A percentile compares a stretch with the other conserved stretches of the same genome.
Evolutionary conservation across 208 protist genomes (phyloP).

Genomic region (Acanthamoeba castellanii): DNA sequence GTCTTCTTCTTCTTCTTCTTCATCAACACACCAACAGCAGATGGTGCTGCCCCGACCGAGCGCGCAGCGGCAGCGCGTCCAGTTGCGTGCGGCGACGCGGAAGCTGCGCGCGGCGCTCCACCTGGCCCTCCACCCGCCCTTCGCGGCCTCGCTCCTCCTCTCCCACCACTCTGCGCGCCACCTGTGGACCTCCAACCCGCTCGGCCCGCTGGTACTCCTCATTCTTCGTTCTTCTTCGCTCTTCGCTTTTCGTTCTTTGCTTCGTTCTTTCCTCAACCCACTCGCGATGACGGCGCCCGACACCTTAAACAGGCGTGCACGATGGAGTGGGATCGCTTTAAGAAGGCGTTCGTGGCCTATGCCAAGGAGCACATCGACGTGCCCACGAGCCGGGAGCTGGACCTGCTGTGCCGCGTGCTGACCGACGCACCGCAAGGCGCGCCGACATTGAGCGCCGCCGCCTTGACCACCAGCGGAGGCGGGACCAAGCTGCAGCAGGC

Average conservation of each 20-base stretch:
- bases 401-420: neutral
- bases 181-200: neutral
- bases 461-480: too few species aligned
- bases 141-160: conserved; percentile 8
- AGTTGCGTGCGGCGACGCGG: neutral
- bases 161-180: neutral
- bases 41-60: neutral
- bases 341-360: conserved; percentile 29
- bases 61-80: neutral
- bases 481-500: neutral
- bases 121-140: neutral
- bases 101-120: neutral
- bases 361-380: neutral
- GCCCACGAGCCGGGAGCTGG: conserved; percentile 4
- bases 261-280: neutral
- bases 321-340: conserved; percentile 17
- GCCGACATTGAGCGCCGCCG: neutral
- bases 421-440: neutral
- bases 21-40: neutral
- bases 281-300: neutral
- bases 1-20: neutral
- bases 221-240: neutral
- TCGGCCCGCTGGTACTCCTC: neutral
- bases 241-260: neutral
- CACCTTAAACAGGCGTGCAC: neutral